Evolutionary conservation across 768 basidiomycete species (phyloP).

Genomic region (Paxillus rubicundulus): DNA sequence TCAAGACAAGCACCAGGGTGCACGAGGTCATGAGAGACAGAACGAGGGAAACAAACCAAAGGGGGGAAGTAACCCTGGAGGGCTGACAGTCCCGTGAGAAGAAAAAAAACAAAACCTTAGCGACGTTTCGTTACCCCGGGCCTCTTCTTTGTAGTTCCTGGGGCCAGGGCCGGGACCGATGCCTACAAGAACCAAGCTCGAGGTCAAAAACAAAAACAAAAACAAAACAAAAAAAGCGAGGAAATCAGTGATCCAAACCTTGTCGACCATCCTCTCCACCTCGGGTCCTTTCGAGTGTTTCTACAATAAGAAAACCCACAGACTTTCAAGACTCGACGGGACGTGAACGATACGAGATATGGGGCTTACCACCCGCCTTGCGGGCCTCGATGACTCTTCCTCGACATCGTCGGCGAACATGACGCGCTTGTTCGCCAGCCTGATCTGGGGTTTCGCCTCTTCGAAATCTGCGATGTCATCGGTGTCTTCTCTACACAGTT

Average conservation of each 20-base stretch:
- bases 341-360: not conserved
- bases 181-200: too few species aligned
- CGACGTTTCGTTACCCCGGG: constrained; percentile 24
- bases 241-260: constrained; percentile 17
- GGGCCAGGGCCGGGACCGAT: not conserved
- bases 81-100: not conserved
- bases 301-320: constrained; percentile 11
- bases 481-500: constrained; percentile 25
- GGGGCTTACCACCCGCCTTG: constrained; percentile 25
- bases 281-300: constrained; percentile 21
- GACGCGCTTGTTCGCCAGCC: constrained; percentile 24
- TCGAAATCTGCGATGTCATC: constrained; percentile 27
- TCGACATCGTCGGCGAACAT: constrained; percentile 22
- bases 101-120: constrained; percentile 5
- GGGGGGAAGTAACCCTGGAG: not conserved
- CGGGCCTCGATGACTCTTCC: constrained; percentile 22
- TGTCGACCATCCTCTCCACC: constrained; percentile 15
- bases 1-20: too few species aligned
- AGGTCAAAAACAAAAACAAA: too few species aligned
- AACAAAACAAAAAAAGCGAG: not conserved
- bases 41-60: not conserved
- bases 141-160: constrained; percentile 22
- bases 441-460: constrained; percentile 14
- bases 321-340: not conserved
- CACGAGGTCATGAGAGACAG: not conserved